A percentile compares a stretch with the other conserved stretches of the same genome.
Conservation (phyloP, 805 yeast genomes). For the Nematodospora valgi region DNA sequence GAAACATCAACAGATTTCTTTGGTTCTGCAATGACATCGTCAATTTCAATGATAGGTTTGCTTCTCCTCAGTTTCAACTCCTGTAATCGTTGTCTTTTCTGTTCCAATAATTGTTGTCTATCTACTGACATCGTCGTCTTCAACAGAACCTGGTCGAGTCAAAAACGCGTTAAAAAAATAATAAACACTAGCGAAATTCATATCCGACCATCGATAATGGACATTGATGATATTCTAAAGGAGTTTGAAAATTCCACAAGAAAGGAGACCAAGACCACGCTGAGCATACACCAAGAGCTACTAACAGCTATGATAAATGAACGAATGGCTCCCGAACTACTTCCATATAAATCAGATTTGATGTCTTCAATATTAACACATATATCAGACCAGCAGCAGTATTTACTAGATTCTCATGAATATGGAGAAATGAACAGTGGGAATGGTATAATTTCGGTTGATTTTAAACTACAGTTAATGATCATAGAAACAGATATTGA, state of each 20-base stretch:
- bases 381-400: slow-evolving; percentile 68
- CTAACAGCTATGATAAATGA: slow-evolving; percentile 77
- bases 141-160: neutral
- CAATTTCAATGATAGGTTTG: neutral
- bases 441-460: slow-evolving; percentile 32
- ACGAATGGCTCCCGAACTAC: slow-evolving; percentile 80
- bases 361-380: slow-evolving; percentile 56
- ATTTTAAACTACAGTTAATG: slow-evolving; percentile 73
- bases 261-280: slow-evolving; percentile 1
- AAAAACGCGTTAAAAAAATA: no score
- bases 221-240: slow-evolving; percentile 66
- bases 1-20: slow-evolving; percentile 8
- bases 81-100: slow-evolving; percentile 34
- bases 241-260: slow-evolving; percentile 49
- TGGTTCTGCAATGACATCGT: slow-evolving; percentile 2
- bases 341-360: slow-evolving; percentile 65
- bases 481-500: slow-evolving; percentile 91
- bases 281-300: slow-evolving; percentile 40
- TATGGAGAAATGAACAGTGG: slow-evolving; percentile 55
- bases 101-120: slow-evolving; percentile 36
- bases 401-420: slow-evolving; percentile 73
- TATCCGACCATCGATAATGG: slow-evolving; percentile 21
- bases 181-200: neutral
- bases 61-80: slow-evolving; percentile 21
- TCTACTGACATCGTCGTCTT: slow-evolving; percentile 19